Conservation (phyloP, 2,329 filamentous ascomycete species). For the Alternaria infectoria region DNA sequence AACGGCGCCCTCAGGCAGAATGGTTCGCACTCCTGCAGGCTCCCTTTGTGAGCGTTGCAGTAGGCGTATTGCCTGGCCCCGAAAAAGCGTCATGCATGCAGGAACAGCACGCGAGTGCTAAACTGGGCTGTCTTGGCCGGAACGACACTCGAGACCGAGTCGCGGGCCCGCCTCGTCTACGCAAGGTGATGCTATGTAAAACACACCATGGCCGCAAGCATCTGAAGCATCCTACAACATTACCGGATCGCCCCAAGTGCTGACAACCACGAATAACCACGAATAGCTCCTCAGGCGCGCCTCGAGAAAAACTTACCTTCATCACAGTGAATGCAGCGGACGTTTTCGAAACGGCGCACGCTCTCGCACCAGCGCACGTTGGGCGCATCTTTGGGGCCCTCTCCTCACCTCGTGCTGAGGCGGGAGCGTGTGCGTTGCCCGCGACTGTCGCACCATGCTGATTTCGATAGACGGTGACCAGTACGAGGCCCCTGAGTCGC, state of each 20-base stretch:
- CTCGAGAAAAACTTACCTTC: background rate
- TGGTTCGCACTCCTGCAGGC: background rate
- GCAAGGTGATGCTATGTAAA: conserved; percentile 19
- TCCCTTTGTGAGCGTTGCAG: conserved; percentile 3
- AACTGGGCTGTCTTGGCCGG: conserved; percentile 23
- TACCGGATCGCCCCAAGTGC: conserved; percentile 9
- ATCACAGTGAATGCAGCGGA: background rate
- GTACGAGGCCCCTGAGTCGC: conserved; percentile 28
- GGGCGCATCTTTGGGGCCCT: conserved; percentile 2
- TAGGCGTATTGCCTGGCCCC: conserved; percentile 16
- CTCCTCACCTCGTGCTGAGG: conserved; percentile 31
- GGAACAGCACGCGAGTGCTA: conserved; percentile 19
- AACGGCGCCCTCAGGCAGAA: background rate
- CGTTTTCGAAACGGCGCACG: background rate
- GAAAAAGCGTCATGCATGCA: conserved; percentile 23
- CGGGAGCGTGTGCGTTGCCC: conserved; percentile 37
- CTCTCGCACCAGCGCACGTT: conserved; percentile 2
- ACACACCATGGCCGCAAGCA: conserved; percentile 24
- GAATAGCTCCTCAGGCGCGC: conserved; percentile 1
- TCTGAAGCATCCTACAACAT: conserved; percentile 15
- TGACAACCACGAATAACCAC: conserved; percentile 8
- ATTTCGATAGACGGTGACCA: conserved; percentile 25
- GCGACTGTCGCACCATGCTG: conserved; percentile 40
- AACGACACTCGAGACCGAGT: conserved; percentile 20
- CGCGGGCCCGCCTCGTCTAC: conserved; percentile 21